Percentiles rank a stretch among this genome's conserved stretches.
These are phyloP conservation scores for Termitomyces eurrhizus DNA, from an alignment of 768 basidiomycete genomes.

Conservation along the genomic window DNA sequence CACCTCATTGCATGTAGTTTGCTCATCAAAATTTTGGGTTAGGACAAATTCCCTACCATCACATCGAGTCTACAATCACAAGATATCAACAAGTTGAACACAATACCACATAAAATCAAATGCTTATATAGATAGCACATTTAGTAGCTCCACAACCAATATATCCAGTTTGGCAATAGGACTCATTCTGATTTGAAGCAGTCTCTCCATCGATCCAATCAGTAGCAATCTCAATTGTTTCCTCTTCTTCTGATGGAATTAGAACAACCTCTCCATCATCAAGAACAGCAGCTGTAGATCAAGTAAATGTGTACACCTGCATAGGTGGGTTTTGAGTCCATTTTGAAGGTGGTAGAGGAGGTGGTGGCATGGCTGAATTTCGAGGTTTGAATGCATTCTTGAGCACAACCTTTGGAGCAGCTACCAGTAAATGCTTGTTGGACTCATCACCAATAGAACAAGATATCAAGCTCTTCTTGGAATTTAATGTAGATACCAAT, in stretches of 20 bases:
- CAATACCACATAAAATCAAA: background rate
- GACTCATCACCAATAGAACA: too few species aligned
- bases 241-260: background rate
- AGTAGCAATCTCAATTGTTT: conserved; percentile 5
- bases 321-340: background rate
- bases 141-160: too few species aligned
- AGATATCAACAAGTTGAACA: background rate
- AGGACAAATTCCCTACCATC: conserved; percentile 20
- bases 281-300: background rate
- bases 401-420: background rate
- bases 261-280: background rate
- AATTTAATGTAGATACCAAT: background rate
- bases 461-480: background rate
- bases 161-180: background rate
- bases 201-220: conserved; percentile 2
- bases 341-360: background rate
- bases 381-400: conserved; percentile 2
- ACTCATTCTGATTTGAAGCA: background rate
- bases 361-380: background rate
- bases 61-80: conserved; percentile 5
- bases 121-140: too few species aligned
- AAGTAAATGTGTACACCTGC: background rate
- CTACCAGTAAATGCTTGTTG: too few species aligned
- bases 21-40: conserved; percentile 12
- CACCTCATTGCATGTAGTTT: conserved; percentile 6